phyloP scores from a whole-genome alignment of 371 early-diverging fungal genomes.

The Mortierella sp. region DNA sequence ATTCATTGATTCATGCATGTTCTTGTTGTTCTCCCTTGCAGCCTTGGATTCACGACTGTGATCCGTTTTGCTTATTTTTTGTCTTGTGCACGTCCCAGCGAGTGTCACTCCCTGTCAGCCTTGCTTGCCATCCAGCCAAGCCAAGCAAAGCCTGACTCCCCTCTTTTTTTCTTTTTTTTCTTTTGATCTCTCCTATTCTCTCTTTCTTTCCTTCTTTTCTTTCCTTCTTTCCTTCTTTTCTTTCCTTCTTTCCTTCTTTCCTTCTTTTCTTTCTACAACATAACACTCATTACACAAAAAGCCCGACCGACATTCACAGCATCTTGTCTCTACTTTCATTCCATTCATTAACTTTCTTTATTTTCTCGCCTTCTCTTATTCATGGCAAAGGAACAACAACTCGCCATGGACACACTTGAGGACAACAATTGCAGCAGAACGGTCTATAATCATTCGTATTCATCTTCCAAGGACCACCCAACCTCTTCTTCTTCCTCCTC shows the following conservation, averaged over 20 bases:
- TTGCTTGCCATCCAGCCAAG: not conserved
- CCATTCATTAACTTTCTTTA: not conserved
- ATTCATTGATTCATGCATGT: not conserved
- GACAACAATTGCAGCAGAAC: not conserved
- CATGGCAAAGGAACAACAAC: slow-evolving; percentile 13
- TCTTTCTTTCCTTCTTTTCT: not conserved
- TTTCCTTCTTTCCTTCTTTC: not conserved
- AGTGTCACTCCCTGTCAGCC: not conserved
- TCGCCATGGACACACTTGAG: not conserved
- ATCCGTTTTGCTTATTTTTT: not conserved
- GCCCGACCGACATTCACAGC: not conserved
- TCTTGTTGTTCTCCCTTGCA: not conserved
- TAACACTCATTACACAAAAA: not conserved
- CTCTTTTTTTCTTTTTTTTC: not conserved
- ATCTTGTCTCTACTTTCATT: not conserved
- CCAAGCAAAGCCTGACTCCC: not conserved
- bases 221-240: not conserved
- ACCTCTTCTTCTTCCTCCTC: not conserved
- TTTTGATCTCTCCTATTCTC: not conserved
- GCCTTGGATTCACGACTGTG: not conserved
- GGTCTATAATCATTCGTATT: not conserved
- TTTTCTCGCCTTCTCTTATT: too few relatives aligned
- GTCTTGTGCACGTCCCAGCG: not conserved
- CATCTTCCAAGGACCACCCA: not conserved
- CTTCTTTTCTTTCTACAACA: not conserved